A percentile compares a stretch with the other conserved stretches of the same genome.
These are phyloP conservation scores for Aspergillus ellipticus DNA, from an alignment of 495 filamentous ascomycete species.

Conservation along the genomic window DNA sequence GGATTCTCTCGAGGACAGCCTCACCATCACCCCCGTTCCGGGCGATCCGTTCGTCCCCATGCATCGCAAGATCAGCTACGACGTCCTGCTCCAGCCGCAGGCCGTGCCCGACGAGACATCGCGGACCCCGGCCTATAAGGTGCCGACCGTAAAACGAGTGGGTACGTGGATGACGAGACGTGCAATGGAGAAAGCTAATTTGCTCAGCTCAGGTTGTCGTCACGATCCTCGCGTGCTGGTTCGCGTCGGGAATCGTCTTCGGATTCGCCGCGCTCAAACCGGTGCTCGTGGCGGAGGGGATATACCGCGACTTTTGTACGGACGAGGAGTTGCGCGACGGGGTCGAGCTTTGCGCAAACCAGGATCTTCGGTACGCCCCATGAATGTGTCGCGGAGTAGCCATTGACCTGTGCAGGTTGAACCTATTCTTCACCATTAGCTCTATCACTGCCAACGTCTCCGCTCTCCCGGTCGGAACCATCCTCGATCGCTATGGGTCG, in stretches of 20 bases:
- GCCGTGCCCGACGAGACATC: constrained; percentile 19
- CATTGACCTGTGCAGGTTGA: constrained; percentile 39
- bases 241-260: constrained; percentile 67
- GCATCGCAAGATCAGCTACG: constrained; percentile 30
- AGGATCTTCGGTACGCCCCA: constrained; percentile 67
- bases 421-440: constrained; percentile 67
- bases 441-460: constrained; percentile 66
- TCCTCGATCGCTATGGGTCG: constrained; percentile 64
- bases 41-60: constrained; percentile 14
- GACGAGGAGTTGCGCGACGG: constrained; percentile 37
- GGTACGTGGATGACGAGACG: constrained; percentile 26
- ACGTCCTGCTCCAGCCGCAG: constrained; percentile 28
- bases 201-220: constrained; percentile 52
- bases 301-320: constrained; percentile 59
- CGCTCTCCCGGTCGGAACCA: constrained; percentile 61
- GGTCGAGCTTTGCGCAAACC: constrained; percentile 57
- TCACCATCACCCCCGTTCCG: constrained; percentile 2
- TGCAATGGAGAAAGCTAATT: not conserved
- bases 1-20: constrained; percentile 17
- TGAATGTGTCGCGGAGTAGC: constrained; percentile 4
- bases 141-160: constrained; percentile 48
- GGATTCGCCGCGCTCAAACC: constrained; percentile 74
- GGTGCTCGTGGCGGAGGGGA: constrained; percentile 60
- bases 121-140: constrained; percentile 46
- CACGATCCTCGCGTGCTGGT: constrained; percentile 59